Percentiles rank a stretch among this genome's conserved stretches.
Evolutionary conservation across 345 rosid species (phyloP).

Genomic region (Populus simonii): DNA sequence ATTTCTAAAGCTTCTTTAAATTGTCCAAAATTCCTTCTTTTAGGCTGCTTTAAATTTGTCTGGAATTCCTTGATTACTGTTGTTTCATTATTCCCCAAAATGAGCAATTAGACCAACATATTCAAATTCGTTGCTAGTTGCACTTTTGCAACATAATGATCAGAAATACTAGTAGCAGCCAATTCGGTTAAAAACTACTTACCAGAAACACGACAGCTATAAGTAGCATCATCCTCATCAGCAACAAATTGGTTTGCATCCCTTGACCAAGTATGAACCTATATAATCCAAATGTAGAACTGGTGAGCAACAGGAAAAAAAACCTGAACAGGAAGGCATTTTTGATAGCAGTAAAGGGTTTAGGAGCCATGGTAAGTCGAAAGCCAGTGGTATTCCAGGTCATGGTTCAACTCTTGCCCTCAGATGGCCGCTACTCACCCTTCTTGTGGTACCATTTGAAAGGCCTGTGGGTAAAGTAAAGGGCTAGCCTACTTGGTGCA

Average conservation of each 20-base stretch:
- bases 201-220: slow-evolving; percentile 92
- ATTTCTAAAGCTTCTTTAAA: not conserved
- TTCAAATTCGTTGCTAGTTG: not conserved
- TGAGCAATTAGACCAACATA: not conserved
- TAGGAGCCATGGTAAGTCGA: too few species aligned
- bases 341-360: too few species aligned
- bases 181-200: slow-evolving; percentile 21
- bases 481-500: too few species aligned
- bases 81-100: not conserved
- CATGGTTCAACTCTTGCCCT: too few species aligned
- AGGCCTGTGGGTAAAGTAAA: too few species aligned
- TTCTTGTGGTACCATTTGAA: too few species aligned
- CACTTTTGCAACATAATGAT: not conserved
- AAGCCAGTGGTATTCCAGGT: too few species aligned
- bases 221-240: slow-evolving; percentile 87
- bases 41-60: not conserved
- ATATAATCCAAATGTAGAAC: slow-evolving; percentile 17
- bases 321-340: not conserved
- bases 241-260: slow-evolving; percentile 91
- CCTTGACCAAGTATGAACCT: slow-evolving; percentile 78
- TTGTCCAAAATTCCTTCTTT: not conserved
- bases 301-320: not conserved
- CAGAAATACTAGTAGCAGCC: slow-evolving; percentile 1
- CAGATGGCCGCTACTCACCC: too few species aligned
- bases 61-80: not conserved